Base-by-base conservation (phyloP, 176 grass and related monocot genomes). In the Eleusine coracana region DNA sequence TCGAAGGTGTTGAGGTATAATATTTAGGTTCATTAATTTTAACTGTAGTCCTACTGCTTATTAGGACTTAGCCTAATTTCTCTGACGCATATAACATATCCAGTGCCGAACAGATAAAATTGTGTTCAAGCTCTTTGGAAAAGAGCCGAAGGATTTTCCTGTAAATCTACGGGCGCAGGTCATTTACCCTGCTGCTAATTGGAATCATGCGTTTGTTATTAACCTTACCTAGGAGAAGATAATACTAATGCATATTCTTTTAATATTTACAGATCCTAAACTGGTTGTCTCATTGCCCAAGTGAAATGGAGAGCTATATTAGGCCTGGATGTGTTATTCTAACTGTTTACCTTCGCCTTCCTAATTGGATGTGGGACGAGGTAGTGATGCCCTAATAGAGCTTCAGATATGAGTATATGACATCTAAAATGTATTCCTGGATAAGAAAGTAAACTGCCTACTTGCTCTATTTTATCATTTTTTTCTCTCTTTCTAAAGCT, bases 251-350 rank as follows among this genome's bases (percentile, higher is more conserved):
- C 58, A 27, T 20, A 78, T 2, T 51, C 18, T 79, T 85, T 41
- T 25, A 73, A 23, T 66, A 70, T 80, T 73, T 86, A 42, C 83
- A 93, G 90, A 83, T 93, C 77, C 77, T 91, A 70, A 79, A 90
- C 71, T 98, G 92, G 95, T 71, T 98, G 36, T 98, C 95, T 16
- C 76, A 93, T 66, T 94, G 45, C 38, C 95, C 95, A 75, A 91
- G 76, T 72, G 95, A 95, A 50, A 85, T 98, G 81, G 95, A 98
- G 54, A 98, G 95, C 81, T 94, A 95, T 80, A 94, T 98, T n/a
- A 94, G 87, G 84, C 95, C 95, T 56, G 95, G 95, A 15, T 98
- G 95, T 81, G 81, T 98, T 34, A 91, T 98, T 92, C 80, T 98
- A 77, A 94, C 92, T 49, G 52, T 98, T 74, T 98, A 98, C 68